phyloP scores from a whole-genome alignment of 2,329 filamentous ascomycete genomes.

The Aspergillus luchuensis region DNA sequence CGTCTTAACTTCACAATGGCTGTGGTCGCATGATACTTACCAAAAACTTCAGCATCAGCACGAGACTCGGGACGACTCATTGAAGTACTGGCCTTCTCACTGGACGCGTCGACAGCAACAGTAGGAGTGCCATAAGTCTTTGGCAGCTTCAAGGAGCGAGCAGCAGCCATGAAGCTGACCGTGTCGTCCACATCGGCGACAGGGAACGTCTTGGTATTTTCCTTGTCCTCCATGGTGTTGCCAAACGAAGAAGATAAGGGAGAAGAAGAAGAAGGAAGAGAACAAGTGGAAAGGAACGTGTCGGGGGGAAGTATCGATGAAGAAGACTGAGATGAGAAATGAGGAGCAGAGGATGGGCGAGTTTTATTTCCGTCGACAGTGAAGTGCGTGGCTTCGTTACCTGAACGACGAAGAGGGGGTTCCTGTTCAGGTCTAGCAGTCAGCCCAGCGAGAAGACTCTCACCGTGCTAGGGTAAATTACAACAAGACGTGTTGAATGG shows the following conservation, averaged over 20 bases:
- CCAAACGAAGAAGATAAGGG: not conserved
- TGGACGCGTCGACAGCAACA: slow-evolving; percentile 5
- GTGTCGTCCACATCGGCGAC: slow-evolving; percentile 29
- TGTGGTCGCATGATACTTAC: not conserved
- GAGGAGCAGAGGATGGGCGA: not conserved
- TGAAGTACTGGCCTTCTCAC: slow-evolving; percentile 8
- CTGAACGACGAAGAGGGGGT: not conserved
- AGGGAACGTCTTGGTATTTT: slow-evolving; percentile 8
- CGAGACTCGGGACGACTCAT: not conserved
- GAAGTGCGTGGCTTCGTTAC: not conserved
- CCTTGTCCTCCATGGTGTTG: not conserved
- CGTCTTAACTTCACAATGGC: not conserved
- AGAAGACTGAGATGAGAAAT: not conserved
- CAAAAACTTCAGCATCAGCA: not conserved
- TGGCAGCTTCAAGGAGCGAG: slow-evolving; percentile 21
- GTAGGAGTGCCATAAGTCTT: slow-evolving; percentile 10
- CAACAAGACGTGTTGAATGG: no score
- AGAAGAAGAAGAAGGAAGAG: not conserved
- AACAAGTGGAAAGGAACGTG: not conserved
- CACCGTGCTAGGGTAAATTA: not conserved
- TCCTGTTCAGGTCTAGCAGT: not conserved
- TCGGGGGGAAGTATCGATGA: not conserved
- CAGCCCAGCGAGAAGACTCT: not conserved
- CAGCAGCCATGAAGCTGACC: slow-evolving; percentile 31
- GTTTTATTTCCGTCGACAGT: not conserved